These are phyloP conservation scores for Tulasnella sp. DNA, from an alignment of 768 basidiomycete species.

Conservation along the genomic window DNA sequence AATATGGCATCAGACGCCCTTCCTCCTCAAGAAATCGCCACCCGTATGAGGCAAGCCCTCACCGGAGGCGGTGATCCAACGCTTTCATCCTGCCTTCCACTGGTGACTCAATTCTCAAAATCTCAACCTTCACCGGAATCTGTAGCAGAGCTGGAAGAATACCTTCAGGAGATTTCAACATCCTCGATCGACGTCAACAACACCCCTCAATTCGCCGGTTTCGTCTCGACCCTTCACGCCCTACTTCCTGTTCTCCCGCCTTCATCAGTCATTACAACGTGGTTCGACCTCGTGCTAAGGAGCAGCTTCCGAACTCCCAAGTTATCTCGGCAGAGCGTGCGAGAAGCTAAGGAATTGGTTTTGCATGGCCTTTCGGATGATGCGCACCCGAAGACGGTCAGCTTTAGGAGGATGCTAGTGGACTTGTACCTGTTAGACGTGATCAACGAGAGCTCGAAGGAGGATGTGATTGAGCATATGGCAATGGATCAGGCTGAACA, in stretches of 20 bases:
- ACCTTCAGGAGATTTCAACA: conserved; percentile 59
- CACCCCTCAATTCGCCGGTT: conserved; percentile 57
- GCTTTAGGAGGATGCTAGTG: conserved; percentile 64
- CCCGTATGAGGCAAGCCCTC: conserved; percentile 5
- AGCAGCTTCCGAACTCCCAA: conserved; percentile 73
- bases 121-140: background rate
- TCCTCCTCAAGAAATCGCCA: conserved; percentile 8
- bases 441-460: conserved; percentile 66
- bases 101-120: background rate
- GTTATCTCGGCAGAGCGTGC: conserved; percentile 53
- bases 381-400: conserved; percentile 47
- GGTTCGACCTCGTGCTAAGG: conserved; percentile 78
- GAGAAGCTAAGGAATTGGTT: conserved; percentile 69
- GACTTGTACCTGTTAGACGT: conserved; percentile 76
- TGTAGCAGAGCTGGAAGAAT: conserved; percentile 55
- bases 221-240: conserved; percentile 62
- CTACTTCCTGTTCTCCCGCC: conserved; percentile 59
- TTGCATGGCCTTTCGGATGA: conserved; percentile 53
- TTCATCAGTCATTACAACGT: conserved; percentile 63
- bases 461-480: conserved; percentile 72
- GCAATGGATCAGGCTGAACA: conserved; percentile 59
- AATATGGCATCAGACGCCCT: background rate
- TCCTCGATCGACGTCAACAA: conserved; percentile 62
- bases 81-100: background rate
- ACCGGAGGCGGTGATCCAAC: conserved; percentile 7